These are phyloP conservation scores for Mrakia gelida DNA, from an alignment of 768 basidiomycete species.

Conservation along the genomic window DNA sequence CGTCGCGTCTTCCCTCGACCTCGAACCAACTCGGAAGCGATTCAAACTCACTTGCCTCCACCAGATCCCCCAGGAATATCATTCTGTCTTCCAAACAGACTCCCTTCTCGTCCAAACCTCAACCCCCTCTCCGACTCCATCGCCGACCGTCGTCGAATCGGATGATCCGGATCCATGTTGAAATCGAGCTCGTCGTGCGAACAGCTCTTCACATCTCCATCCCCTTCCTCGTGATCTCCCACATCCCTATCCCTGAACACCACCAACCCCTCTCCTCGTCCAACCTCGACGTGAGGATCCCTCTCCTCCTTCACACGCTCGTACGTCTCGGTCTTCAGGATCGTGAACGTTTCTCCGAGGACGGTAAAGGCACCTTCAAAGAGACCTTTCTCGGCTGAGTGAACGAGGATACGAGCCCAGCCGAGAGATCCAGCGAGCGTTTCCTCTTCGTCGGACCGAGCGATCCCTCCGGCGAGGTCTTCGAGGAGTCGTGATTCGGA, in stretches of 20 bases:
- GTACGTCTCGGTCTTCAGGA: slow-evolving; percentile 50
- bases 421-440: slow-evolving; percentile 53
- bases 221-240: slow-evolving; percentile 47
- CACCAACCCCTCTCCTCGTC: slow-evolving; percentile 51
- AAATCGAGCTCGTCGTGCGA: not conserved
- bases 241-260: slow-evolving; percentile 70
- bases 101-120: slow-evolving; percentile 48
- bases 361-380: slow-evolving; percentile 69
- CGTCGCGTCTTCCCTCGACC: too few species aligned
- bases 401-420: slow-evolving; percentile 72
- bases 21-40: not conserved
- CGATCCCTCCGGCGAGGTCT: slow-evolving; percentile 33
- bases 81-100: not conserved
- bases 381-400: slow-evolving; percentile 55
- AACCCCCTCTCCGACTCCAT: not conserved
- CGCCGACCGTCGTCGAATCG: not conserved
- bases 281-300: slow-evolving; percentile 48
- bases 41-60: slow-evolving; percentile 35
- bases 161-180: slow-evolving; percentile 34
- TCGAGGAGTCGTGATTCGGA: slow-evolving; percentile 54
- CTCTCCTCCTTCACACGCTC: slow-evolving; percentile 40
- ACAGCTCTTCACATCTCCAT: slow-evolving; percentile 40
- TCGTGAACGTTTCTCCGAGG: slow-evolving; percentile 45
- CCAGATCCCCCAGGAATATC: slow-evolving; percentile 44
- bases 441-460: slow-evolving; percentile 44